Percentiles rank a stretch among this genome's conserved stretches.
These are phyloP conservation scores for Lasiosphaeris hirsuta DNA, from an alignment of 495 filamentous ascomycete species.

Conservation along the genomic window DNA sequence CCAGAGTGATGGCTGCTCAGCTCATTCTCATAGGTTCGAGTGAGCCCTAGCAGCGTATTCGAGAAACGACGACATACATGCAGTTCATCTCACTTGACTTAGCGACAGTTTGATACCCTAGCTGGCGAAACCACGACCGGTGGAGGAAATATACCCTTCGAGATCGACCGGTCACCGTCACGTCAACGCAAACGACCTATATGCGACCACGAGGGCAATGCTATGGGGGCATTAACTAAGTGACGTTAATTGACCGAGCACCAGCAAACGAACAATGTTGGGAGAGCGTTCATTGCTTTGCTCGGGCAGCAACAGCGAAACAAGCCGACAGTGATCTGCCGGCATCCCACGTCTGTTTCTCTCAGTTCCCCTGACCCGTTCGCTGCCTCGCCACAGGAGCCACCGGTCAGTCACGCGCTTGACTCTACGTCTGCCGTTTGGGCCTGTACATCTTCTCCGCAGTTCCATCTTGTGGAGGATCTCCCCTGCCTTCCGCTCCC, in stretches of 20 bases:
- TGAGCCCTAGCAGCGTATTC: constrained; percentile 5
- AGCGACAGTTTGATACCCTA: constrained; percentile 24
- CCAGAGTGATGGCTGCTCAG: constrained; percentile 1
- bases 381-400: constrained; percentile 8
- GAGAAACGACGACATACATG: constrained; percentile 32
- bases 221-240: constrained; percentile 4
- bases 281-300: constrained; percentile 29
- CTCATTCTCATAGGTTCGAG: constrained; percentile 19
- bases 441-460: constrained; percentile 12
- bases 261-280: constrained; percentile 25
- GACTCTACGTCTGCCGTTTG: constrained; percentile 7
- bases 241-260: constrained; percentile 24
- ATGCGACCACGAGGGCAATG: constrained; percentile 8
- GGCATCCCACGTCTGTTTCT: constrained; percentile 25
- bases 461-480: constrained; percentile 5
- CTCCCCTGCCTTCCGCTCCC: constrained; percentile 14
- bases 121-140: constrained; percentile 13
- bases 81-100: constrained; percentile 43
- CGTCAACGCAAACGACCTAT: constrained; percentile 13
- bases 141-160: constrained; percentile 1
- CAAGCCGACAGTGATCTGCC: constrained; percentile 35
- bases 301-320: constrained; percentile 49
- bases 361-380: constrained; percentile 17
- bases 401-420: constrained; percentile 17
- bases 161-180: constrained; percentile 11